Base-by-base conservation (phyloP, 495 filamentous ascomycete genomes). In the Saxispiralis lemnorum region DNA sequence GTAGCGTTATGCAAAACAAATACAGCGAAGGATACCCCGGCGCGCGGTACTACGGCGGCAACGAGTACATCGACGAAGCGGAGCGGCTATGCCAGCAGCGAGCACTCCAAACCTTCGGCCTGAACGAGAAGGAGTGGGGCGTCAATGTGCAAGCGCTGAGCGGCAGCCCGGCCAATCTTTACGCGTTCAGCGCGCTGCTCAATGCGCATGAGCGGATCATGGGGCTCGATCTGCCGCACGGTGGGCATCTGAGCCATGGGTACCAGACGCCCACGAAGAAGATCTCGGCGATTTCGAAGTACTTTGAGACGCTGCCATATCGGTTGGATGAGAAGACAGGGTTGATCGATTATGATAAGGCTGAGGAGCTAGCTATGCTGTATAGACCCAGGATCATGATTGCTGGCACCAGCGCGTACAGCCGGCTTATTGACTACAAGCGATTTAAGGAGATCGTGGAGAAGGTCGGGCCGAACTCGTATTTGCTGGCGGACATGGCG, bases 1-100 rank as follows among this genome's bases (percentile, higher is more conserved):
- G 89, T 56, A 95, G 87, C 69, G 80, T 92, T 19, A 97, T 97
- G 89, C 88, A 97, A 66, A 97, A 97, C 56, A 97, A 97, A 61
- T 97, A 97, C 66, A 96, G 92, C 6, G 89, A 97, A 62, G 89
- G 89, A 33, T 97, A 97, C 53, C 89, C 89, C 38, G 92, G 89
- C 39, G 92, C 88, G 35, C 65, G 89, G 57, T 97, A 97, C 63
- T 97, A 97, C 58, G 89, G 89, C 33, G 89, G 89, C 51, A 97
- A 97, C 55, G 83, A 94, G 60, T 78, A 79, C 60, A 96, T 96
- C 55, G 89, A 97, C 54, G 73, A 84, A 51, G 75, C 85, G 1
- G 89, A 97, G 64, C 66, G 77, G 36, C 62, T 96, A 39, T 96
- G 92, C 55, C 89, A 96, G 57, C 67, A 81, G 54, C 73, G 89